phyloP scores from a whole-genome alignment of 179 eudicot species.

The Beta lomatogona region DNA sequence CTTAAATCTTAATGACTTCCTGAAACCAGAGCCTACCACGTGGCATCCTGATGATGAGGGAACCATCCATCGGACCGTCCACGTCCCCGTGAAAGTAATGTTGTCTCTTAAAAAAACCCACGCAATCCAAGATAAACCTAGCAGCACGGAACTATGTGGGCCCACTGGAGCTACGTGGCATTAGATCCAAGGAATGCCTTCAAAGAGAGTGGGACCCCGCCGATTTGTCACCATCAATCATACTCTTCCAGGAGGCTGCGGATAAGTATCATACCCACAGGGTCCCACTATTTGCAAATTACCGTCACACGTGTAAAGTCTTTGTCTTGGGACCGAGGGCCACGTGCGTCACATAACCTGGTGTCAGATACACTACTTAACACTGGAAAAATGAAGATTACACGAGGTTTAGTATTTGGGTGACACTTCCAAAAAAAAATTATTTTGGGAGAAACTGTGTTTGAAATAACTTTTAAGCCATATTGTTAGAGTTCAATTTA shows the following conservation, averaged over 20 bases:
- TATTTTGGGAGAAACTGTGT: no score
- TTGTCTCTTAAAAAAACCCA: constrained; percentile 9
- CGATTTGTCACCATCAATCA: constrained; percentile 4
- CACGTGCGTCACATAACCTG: constrained; percentile 7
- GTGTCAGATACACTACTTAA: not conserved
- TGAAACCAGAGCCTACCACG: constrained; percentile 6
- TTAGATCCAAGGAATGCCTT: not conserved
- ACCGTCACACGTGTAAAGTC: not conserved
- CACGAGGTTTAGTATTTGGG: no score
- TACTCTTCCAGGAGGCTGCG: constrained; percentile 9
- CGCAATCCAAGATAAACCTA: not conserved
- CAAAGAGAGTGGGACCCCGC: not conserved
- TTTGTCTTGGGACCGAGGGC: not conserved
- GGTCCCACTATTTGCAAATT: not conserved
- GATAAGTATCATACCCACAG: not conserved
- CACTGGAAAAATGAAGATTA: no score
- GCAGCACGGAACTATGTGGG: not conserved
- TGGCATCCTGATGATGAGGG: not conserved
- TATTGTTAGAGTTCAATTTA: no score
- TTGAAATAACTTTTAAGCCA: no score
- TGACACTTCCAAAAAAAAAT: no score
- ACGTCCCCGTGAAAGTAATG: constrained; percentile 17
- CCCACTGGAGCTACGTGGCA: constrained; percentile 9
- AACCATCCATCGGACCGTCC: constrained; percentile 20
- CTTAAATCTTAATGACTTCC: no score